Percentiles rank a stretch among this genome's conserved stretches.
Conservation (phyloP, 2,329 filamentous ascomycete genomes). For the Penicillium sclerotigenum region DNA sequence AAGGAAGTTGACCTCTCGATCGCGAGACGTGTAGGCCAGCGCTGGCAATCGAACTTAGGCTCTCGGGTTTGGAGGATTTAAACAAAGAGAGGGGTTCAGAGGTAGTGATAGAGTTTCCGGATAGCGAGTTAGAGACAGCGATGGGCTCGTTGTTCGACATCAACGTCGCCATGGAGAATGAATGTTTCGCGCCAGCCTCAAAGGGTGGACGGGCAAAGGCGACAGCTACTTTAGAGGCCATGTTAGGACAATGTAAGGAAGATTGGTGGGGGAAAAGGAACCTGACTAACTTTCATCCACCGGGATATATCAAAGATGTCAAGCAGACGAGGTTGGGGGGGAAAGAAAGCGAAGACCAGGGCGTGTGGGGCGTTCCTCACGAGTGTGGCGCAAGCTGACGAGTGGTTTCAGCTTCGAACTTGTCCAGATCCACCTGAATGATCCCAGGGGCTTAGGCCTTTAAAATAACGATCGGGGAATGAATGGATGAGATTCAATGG, state of each 20-base stretch:
- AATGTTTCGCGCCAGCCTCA: constrained; percentile 31
- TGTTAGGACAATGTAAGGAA: constrained; percentile 29
- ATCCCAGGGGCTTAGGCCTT: constrained; percentile 17
- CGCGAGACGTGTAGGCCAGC: constrained; percentile 44
- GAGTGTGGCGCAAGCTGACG: constrained; percentile 48
- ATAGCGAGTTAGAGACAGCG: constrained; percentile 36
- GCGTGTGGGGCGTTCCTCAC: constrained; percentile 36
- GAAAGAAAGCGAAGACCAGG: constrained; percentile 22
- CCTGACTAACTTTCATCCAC: constrained; percentile 22
- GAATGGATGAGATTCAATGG: constrained; percentile 17
- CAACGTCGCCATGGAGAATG: constrained; percentile 44
- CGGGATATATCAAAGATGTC: constrained; percentile 10
- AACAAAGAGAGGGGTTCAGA: constrained; percentile 35
- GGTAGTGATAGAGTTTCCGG: constrained; percentile 31
- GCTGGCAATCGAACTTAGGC: constrained; percentile 42
- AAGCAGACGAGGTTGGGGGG: constrained; percentile 13
- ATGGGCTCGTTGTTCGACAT: constrained; percentile 43
- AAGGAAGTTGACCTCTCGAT: constrained; percentile 34
- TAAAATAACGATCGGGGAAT: constrained; percentile 30
- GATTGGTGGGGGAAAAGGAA: constrained; percentile 1
- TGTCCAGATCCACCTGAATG: constrained; percentile 20
- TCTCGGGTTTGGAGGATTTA: constrained; percentile 38
- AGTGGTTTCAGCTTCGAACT: constrained; percentile 37
- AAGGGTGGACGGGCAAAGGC: constrained; percentile 31
- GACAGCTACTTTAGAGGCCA: constrained; percentile 35